These are phyloP conservation scores for Meripilus lineatus DNA, from an alignment of 1,284 basidiomycete genomes.

Conservation along the genomic window DNA sequence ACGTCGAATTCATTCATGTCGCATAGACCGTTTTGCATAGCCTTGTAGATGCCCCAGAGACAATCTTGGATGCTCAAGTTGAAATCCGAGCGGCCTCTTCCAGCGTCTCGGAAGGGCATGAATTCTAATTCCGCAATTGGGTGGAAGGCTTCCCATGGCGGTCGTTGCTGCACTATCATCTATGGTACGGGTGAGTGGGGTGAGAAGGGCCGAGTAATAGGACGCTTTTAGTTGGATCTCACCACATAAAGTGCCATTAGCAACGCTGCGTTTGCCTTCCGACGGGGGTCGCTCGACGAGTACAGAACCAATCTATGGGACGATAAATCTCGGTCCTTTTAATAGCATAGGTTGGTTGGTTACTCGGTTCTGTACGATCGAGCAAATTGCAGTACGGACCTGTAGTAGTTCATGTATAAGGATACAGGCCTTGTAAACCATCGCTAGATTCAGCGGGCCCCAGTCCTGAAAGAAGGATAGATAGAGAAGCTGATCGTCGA, in stretches of 20 bases:
- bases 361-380: conserved; percentile 17
- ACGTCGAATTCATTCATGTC: conserved; percentile 90
- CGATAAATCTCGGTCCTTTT: conserved; percentile 64
- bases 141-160: conserved; percentile 94
- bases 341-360: conserved; percentile 3
- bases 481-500: conserved; percentile 91
- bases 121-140: conserved; percentile 90
- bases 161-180: conserved; percentile 90
- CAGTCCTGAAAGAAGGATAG: conserved; percentile 93
- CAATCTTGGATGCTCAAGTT: conserved; percentile 91
- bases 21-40: conserved; percentile 83
- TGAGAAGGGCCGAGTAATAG: conserved; percentile 4
- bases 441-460: conserved; percentile 90
- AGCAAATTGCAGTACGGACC: conserved; percentile 39
- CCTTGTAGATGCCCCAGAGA: conserved; percentile 94
- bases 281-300: conserved; percentile 78
- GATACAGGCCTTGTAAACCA: conserved; percentile 93
- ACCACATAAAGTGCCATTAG: conserved; percentile 90
- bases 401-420: conserved; percentile 85
- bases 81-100: conserved; percentile 90
- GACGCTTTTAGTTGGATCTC: too few species aligned
- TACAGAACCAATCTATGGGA: conserved; percentile 83
- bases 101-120: conserved; percentile 95
- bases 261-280: conserved; percentile 92
- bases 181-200: conserved; percentile 26